These are phyloP conservation scores for Orychophragmus violaceus DNA, from an alignment of 345 rosid species.

Conservation along the genomic window DNA sequence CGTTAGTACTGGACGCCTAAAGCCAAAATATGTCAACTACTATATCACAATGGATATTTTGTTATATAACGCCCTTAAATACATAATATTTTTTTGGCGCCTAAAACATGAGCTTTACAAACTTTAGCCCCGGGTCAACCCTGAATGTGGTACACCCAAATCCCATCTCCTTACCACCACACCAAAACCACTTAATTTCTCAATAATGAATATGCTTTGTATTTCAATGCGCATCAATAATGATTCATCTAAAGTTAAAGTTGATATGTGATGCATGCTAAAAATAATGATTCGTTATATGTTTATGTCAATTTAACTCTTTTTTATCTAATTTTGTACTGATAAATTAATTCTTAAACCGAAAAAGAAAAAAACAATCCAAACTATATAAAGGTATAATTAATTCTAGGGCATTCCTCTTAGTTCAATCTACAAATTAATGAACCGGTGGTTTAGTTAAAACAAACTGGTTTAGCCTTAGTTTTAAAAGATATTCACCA, in stretches of 20 bases:
- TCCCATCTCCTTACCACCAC: too few relatives aligned
- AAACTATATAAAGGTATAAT: neutral
- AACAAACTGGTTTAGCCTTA: neutral
- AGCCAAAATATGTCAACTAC: too few relatives aligned
- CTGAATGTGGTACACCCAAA: too few relatives aligned
- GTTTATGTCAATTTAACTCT: neutral
- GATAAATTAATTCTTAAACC: neutral
- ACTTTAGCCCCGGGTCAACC: too few relatives aligned
- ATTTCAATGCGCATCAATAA: neutral
- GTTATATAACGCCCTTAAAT: too few relatives aligned
- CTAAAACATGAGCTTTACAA: too few relatives aligned
- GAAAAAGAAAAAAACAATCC: neutral
- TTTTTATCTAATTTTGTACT: neutral
- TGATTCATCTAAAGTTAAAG: neutral
- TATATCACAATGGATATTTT: too few relatives aligned
- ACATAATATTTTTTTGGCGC: too few relatives aligned
- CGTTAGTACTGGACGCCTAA: too few relatives aligned
- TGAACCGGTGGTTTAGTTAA: neutral
- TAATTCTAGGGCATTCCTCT: too few relatives aligned
- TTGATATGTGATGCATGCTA: neutral
- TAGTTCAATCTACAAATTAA: neutral
- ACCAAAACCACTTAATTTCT: too few relatives aligned
- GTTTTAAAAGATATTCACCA: neutral
- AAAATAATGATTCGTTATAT: neutral
- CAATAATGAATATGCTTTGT: constrained; percentile 6